phyloP scores from a whole-genome alignment of 164 flowering plant species.

The Annona cherimola region DNA sequence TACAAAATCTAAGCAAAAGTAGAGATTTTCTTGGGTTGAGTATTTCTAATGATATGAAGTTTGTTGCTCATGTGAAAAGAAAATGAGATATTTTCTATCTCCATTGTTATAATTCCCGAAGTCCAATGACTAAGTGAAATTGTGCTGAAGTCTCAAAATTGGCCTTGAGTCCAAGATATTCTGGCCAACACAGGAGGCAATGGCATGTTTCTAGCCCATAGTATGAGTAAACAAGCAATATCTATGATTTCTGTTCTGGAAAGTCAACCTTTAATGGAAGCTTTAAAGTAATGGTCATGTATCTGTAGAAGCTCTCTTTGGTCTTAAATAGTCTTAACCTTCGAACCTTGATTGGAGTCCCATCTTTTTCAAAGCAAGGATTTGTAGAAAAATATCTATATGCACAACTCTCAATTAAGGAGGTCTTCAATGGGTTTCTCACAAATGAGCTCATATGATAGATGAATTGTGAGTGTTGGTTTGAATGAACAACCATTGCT shows the following conservation, averaged over 20 bases:
- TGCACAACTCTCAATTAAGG: conserved; percentile 15
- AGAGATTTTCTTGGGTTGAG: no score
- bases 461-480: conserved; percentile 21
- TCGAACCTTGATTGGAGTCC: conserved; percentile 37
- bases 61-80: no score
- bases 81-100: no score
- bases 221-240: background rate
- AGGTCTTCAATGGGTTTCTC: conserved; percentile 31
- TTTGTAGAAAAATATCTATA: conserved; percentile 33
- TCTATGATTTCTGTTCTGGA: no score
- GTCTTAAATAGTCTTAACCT: conserved; percentile 18
- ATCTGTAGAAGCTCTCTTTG: conserved; percentile 41
- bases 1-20: no score
- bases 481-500: conserved; percentile 47
- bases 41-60: no score
- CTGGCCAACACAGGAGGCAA: no score
- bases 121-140: no score
- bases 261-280: conserved; percentile 44
- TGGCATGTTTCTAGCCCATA: no score
- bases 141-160: no score
- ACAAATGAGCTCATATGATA: conserved; percentile 66
- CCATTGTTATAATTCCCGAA: no score
- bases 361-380: conserved; percentile 49
- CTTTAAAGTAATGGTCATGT: conserved; percentile 42
- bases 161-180: no score